A percentile compares a stretch with the other conserved stretches of the same genome.
These are phyloP conservation scores for Cymbidium sinense DNA, from an alignment of 106 monocot species.

Conservation along the genomic window DNA sequence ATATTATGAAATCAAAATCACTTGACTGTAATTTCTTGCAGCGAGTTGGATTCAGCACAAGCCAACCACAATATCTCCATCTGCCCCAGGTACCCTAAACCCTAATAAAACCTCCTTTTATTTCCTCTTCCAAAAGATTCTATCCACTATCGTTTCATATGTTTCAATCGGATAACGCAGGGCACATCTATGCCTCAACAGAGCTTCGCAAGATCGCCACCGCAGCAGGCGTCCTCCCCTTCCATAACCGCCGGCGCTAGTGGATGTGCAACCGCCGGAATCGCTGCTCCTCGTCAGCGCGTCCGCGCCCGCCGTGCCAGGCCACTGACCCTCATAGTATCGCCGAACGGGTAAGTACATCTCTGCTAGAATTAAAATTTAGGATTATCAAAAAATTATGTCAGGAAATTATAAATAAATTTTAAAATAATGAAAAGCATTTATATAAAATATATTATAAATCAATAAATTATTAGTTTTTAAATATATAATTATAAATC, in stretches of 20 bases:
- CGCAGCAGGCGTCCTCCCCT: conserved; percentile 8
- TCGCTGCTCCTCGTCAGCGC: conserved; percentile 60
- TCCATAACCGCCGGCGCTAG: conserved; percentile 21
- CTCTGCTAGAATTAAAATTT: background rate
- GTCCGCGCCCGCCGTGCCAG: conserved; percentile 77
- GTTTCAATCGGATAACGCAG: background rate
- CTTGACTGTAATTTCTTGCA: background rate
- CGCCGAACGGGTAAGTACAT: conserved; percentile 76
- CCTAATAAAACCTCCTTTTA: background rate
- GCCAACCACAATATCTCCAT: conserved; percentile 28
- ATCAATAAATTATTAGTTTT: background rate
- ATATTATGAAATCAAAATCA: background rate
- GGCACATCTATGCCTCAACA: conserved; percentile 18
- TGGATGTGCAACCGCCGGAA: background rate
- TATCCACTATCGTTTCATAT: background rate
- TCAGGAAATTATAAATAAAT: too few relatives aligned
- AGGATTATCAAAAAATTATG: too few relatives aligned
- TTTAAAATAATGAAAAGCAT: too few relatives aligned
- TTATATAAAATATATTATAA: too few relatives aligned
- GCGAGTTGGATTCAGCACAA: conserved; percentile 34
- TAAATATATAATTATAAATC: background rate
- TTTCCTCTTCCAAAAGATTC: background rate
- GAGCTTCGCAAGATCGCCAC: conserved; percentile 39
- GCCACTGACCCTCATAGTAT: too few relatives aligned
- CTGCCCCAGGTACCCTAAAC: conserved; percentile 21